Conservation (phyloP, 371 early-diverging fungal genomes). For the Capniomyces stellatus region DNA sequence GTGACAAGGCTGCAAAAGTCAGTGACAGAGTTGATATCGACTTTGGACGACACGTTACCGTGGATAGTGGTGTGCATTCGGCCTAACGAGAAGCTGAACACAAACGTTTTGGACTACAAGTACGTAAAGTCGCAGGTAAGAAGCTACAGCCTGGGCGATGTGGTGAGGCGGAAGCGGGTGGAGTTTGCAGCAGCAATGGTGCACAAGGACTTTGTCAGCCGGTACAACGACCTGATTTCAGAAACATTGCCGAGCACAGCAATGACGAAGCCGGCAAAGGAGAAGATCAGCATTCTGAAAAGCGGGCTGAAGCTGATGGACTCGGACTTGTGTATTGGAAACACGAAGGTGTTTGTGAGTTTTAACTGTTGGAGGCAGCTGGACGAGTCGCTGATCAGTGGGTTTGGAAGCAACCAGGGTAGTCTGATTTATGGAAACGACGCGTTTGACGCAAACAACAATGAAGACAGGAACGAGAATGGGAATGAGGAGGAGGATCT, state of each 20-base stretch:
- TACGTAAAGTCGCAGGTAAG: slow-evolving; percentile 37
- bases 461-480: background rate
- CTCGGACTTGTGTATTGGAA: background rate
- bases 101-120: slow-evolving; percentile 30
- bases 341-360: background rate
- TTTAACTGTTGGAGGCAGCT: background rate
- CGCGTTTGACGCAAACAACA: background rate
- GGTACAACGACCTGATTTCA: slow-evolving; percentile 29
- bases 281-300: background rate
- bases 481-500: background rate
- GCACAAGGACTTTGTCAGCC: slow-evolving; percentile 45
- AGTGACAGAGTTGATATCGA: slow-evolving; percentile 51
- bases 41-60: slow-evolving; percentile 57
- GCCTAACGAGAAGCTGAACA: slow-evolving; percentile 43
- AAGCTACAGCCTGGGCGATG: slow-evolving; percentile 28
- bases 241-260: background rate
- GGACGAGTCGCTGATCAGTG: background rate
- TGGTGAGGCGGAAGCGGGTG: slow-evolving; percentile 30
- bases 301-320: background rate
- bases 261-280: slow-evolving; percentile 4
- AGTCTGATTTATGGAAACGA: background rate
- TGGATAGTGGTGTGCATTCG: slow-evolving; percentile 69
- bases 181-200: slow-evolving; percentile 38
- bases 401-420: background rate
- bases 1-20: slow-evolving; percentile 47